phyloP scores from a whole-genome alignment of 371 early-diverging fungal genomes.

The Mucor saturninus region DNA sequence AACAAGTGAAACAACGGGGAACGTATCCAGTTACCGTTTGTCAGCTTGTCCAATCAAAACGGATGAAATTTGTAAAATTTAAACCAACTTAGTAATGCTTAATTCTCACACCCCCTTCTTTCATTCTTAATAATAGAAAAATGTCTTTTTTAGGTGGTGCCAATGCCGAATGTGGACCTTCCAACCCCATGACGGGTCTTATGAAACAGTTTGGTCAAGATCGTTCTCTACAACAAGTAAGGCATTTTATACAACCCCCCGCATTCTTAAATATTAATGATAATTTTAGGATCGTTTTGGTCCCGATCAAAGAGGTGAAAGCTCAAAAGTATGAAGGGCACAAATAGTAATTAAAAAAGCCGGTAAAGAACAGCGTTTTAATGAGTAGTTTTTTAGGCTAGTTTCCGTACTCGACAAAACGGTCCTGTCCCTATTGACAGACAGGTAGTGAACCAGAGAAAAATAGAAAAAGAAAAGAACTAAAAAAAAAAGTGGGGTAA shows the following conservation, averaged over 20 bases:
- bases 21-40: no score
- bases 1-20: no score
- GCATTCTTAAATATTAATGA: neutral
- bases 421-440: slow-evolving; percentile 9
- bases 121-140: slow-evolving; percentile 1
- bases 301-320: slow-evolving; percentile 53
- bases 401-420: slow-evolving; percentile 36
- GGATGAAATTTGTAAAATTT: no score
- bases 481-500: neutral
- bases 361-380: no score
- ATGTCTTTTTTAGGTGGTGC: slow-evolving; percentile 35
- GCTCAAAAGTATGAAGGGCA: slow-evolving; percentile 51
- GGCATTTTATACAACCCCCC: neutral
- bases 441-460: neutral
- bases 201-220: slow-evolving; percentile 82
- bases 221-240: slow-evolving; percentile 80
- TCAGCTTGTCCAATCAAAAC: no score
- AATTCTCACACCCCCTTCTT: neutral
- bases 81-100: neutral
- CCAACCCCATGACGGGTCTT: slow-evolving; percentile 75
- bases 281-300: slow-evolving; percentile 66
- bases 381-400: slow-evolving; percentile 18
- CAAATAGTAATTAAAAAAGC: neutral
- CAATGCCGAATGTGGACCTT: slow-evolving; percentile 81
- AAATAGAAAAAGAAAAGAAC: neutral